Conservation (phyloP, 2,329 filamentous ascomycete species). For the Colletotrichum cordylinicola region DNA sequence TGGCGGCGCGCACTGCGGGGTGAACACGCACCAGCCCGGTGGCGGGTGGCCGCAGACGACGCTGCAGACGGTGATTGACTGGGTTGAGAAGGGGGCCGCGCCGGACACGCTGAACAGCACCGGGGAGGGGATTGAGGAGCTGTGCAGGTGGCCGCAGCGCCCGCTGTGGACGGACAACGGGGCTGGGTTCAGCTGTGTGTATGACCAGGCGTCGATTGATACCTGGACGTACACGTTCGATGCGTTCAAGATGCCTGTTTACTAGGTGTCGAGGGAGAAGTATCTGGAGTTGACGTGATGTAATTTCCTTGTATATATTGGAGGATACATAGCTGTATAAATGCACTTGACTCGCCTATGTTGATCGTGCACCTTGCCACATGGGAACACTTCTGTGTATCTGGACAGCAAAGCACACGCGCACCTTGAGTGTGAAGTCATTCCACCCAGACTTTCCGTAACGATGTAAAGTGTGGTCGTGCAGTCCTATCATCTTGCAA, state of each 20-base stretch:
- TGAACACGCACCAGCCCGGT: constrained; percentile 49
- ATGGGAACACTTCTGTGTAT: too few species aligned
- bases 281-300: too few species aligned
- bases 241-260: constrained; percentile 16
- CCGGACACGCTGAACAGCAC: constrained; percentile 48
- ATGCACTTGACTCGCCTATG: not conserved
- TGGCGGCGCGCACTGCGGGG: constrained; percentile 55
- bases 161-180: constrained; percentile 39
- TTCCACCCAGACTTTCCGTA: too few species aligned
- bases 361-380: too few species aligned
- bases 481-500: too few species aligned
- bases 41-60: constrained; percentile 35
- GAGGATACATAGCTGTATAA: not conserved
- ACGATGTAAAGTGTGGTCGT: too few species aligned
- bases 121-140: constrained; percentile 34
- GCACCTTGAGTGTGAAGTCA: too few species aligned
- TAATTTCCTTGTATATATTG: not conserved
- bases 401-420: too few species aligned
- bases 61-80: constrained; percentile 52
- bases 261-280: not conserved
- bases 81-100: constrained; percentile 54
- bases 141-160: constrained; percentile 49
- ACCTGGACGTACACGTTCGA: constrained; percentile 17
- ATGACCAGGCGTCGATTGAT: constrained; percentile 6
- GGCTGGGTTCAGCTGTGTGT: not conserved